Base-by-base conservation (phyloP, 2,329 filamentous ascomycete species). In the Colletotrichum orbiculare region DNA sequence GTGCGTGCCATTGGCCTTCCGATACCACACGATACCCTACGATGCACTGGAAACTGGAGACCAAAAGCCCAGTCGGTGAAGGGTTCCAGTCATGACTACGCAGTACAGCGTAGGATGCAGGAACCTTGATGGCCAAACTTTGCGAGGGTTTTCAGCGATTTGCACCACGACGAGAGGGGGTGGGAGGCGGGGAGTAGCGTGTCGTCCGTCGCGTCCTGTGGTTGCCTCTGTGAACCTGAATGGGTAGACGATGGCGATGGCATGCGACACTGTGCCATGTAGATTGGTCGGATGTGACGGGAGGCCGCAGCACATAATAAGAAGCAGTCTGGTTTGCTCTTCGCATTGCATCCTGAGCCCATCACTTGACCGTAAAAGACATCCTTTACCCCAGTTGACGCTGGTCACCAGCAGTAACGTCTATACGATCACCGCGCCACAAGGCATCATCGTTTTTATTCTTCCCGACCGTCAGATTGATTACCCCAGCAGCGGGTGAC, bases 51-150 rank as follows among this genome's bases (percentile, higher is more conserved):
- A 38, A 43, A 17, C 47, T 63, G 54, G 52, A 39, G 54, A 63
- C 48, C 39, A 45, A 17, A 25, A 39, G 13, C 37, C 42, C 34
- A 45, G 25, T 38, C 12, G 47, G 50, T 55, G 39, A 55, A 50
- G 37, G 25, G 46, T 52, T 55, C 35, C 60, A 52, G 25, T 17
- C 48, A 35, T 53, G 47, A 37, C 25, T 17, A 48, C 25, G 17
- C 25, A 25, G 25, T 25, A 25, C 25, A 4, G 25, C 25, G 25
- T 25, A 25, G 25, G 25, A 25, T 25, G 4, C 41, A 39, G 13
- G 33, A 46, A 65, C 62, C 62, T 62, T 65, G 62, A 65, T 65
- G 62, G 52, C 13, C 52, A 42, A 38, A n/a, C 42, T 52, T 37
- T 38, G 41, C 8, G 25, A 15, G 39, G 54, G 41, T 65, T 56